Evolutionary conservation across 176 grass and related monocot species (phyloP).

Genomic region (Lolium rigidum): DNA sequence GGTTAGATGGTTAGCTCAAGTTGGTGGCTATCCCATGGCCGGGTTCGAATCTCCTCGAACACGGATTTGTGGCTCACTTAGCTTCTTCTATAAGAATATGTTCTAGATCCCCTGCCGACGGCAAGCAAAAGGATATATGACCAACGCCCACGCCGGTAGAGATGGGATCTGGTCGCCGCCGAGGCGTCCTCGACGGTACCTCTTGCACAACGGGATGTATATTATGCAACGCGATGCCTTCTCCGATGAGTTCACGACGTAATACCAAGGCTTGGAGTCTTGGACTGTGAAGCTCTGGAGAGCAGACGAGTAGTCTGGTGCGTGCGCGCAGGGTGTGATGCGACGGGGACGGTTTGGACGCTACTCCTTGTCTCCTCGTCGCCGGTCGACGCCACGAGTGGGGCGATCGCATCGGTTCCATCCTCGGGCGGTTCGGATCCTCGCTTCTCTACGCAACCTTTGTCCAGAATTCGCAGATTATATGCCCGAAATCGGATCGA

Average conservation of each 20-base stretch:
- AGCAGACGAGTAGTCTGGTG: background rate
- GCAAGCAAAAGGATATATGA: too few species aligned
- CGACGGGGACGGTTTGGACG: conserved; percentile 26
- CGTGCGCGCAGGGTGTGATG: background rate
- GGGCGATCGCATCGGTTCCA: background rate
- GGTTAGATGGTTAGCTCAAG: too few species aligned
- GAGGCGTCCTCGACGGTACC: too few species aligned
- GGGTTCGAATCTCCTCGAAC: too few species aligned
- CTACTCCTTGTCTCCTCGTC: conserved; percentile 10
- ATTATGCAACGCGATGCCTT: too few species aligned
- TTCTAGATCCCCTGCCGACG: too few species aligned
- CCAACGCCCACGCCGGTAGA: too few species aligned
- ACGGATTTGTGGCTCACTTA: too few species aligned
- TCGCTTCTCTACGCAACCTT: background rate
- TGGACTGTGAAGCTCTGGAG: background rate
- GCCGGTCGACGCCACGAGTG: background rate
- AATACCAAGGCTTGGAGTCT: background rate
- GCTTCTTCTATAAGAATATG: too few species aligned
- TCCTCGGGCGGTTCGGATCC: background rate
- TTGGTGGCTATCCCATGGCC: too few species aligned
- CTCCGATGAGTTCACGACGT: background rate
- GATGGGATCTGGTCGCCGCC: too few species aligned
- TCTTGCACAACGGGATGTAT: too few species aligned
- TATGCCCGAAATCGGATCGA: background rate
- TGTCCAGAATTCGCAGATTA: background rate